These are phyloP conservation scores for Fusarium annulatum DNA, from an alignment of 2,329 filamentous ascomycete genomes.

Conservation along the genomic window DNA sequence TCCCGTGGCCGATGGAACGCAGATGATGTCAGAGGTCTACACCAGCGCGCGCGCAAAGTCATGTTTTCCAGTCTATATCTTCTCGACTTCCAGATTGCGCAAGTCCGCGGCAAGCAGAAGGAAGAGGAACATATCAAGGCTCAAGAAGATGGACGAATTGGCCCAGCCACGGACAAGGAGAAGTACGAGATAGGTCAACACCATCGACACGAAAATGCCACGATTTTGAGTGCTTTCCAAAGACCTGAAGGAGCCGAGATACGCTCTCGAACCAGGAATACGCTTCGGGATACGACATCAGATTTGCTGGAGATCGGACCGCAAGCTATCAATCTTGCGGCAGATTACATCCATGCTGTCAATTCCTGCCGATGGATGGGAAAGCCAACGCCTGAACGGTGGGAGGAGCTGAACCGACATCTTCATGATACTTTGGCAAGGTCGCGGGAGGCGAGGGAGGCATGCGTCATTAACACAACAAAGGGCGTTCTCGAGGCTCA, in stretches of 20 bases:
- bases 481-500: constrained; percentile 54
- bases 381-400: constrained; percentile 33
- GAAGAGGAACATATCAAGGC: constrained; percentile 16
- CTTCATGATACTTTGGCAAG: constrained; percentile 39
- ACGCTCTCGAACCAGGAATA: constrained; percentile 47
- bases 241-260: constrained; percentile 51
- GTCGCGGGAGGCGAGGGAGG: constrained; percentile 44
- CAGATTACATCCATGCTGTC: constrained; percentile 42
- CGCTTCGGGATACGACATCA: constrained; percentile 47
- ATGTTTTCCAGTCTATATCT: constrained; percentile 51
- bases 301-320: constrained; percentile 43
- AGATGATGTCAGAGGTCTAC: constrained; percentile 54
- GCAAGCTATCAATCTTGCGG: constrained; percentile 38
- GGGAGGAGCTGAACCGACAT: constrained; percentile 34
- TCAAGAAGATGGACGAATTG: neutral
- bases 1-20: constrained; percentile 59
- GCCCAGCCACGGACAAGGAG: constrained; percentile 3
- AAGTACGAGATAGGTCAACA: constrained; percentile 32
- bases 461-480: constrained; percentile 50
- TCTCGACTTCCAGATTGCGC: constrained; percentile 56
- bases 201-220: constrained; percentile 48
- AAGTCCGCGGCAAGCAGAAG: constrained; percentile 39
- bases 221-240: constrained; percentile 52
- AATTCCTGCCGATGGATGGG: constrained; percentile 48
- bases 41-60: constrained; percentile 50